These are phyloP conservation scores for Solanum hybrid DNA, from an alignment of 305 asterid genomes.

Conservation along the genomic window DNA sequence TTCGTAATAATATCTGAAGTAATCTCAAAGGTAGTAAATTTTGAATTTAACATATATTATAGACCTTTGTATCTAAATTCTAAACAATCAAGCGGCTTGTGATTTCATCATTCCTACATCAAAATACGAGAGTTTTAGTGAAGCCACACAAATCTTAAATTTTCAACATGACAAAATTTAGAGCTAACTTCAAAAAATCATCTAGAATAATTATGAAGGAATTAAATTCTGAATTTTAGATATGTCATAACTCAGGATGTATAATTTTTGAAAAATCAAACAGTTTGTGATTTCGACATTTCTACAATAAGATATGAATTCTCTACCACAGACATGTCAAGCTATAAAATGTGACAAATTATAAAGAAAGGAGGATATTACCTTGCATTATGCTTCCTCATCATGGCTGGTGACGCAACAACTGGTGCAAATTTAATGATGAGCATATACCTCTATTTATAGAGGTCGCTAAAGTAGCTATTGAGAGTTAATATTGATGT, in stretches of 20 bases:
- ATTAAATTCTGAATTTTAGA: neutral
- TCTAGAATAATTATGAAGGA: neutral
- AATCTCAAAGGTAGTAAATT: neutral
- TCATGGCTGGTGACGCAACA: no score
- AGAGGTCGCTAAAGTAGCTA: neutral
- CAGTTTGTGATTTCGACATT: neutral
- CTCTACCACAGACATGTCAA: neutral
- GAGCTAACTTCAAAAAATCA: neutral
- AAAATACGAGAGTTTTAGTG: neutral
- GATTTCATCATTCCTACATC: neutral
- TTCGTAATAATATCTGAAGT: neutral
- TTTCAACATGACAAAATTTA: neutral
- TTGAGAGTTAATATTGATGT: no score
- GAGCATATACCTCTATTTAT: neutral
- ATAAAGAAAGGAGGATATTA: no score
- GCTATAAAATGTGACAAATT: neutral
- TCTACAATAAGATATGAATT: neutral
- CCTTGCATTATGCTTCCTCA: neutral
- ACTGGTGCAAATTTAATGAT: no score
- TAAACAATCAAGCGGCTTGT: neutral
- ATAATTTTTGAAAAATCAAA: neutral
- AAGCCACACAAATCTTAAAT: neutral
- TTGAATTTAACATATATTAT: no score
- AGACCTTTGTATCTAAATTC: neutral
- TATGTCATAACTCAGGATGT: neutral